Conservation (phyloP, 148 eudicot genomes). For the Spergularia bocconei region DNA sequence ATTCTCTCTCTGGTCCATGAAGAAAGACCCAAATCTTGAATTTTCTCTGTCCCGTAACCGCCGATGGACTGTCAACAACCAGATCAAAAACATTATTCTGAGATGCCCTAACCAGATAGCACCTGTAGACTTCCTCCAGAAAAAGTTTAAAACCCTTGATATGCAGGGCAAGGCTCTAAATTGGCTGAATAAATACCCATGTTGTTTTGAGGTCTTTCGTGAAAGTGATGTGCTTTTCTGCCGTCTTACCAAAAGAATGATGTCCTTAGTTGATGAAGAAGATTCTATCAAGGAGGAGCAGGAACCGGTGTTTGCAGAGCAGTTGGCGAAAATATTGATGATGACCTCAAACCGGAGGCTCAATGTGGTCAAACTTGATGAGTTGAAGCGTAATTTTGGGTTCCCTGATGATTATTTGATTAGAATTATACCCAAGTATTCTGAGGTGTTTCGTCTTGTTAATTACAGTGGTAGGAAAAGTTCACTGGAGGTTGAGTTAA, state of each 20-base stretch:
- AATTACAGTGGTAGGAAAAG: constrained; percentile 76
- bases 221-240: constrained; percentile 54
- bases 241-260: constrained; percentile 72
- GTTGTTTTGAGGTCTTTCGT: constrained; percentile 75
- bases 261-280: constrained; percentile 75
- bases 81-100: constrained; percentile 79
- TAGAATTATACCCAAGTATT: constrained; percentile 69
- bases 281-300: constrained; percentile 58
- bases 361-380: constrained; percentile 67
- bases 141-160: constrained; percentile 86
- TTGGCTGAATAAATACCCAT: constrained; percentile 95
- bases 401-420: constrained; percentile 89
- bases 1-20: constrained; percentile 87
- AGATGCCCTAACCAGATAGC: constrained; percentile 62
- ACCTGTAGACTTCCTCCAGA: constrained; percentile 66
- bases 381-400: constrained; percentile 73
- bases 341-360: constrained; percentile 70
- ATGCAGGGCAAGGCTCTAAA: constrained; percentile 88
- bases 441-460: constrained; percentile 72
- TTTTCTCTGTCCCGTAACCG: constrained; percentile 73
- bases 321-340: constrained; percentile 79
- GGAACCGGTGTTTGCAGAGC: constrained; percentile 57
- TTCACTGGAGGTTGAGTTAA: constrained; percentile 83
- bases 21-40: constrained; percentile 94
- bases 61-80: constrained; percentile 91